phyloP scores from a whole-genome alignment of 306 rosid species.

The Boehmeria nivea region DNA sequence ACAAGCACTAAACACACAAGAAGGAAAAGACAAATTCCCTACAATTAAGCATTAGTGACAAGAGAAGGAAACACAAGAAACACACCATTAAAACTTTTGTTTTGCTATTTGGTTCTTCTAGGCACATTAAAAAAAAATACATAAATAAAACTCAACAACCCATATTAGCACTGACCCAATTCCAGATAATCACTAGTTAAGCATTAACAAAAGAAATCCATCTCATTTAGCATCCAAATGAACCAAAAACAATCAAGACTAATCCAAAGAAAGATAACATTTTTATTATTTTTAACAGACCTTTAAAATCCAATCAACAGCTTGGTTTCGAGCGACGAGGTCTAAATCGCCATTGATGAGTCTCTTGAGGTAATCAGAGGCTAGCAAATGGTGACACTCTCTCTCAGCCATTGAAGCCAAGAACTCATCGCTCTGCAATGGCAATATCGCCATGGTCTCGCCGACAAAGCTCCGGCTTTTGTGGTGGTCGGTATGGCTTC shows the following conservation, averaged over 20 bases:
- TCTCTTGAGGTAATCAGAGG: slow-evolving; percentile 47
- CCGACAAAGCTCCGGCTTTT: slow-evolving; percentile 12
- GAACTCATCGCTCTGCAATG: slow-evolving; percentile 69
- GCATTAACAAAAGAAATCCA: background rate
- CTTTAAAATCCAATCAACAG: slow-evolving; percentile 86
- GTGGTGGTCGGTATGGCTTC: slow-evolving; percentile 13
- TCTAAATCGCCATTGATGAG: slow-evolving; percentile 64
- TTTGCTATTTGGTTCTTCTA: slow-evolving; percentile 6
- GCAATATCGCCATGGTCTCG: slow-evolving; percentile 32
- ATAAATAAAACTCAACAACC: background rate
- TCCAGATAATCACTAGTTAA: slow-evolving; percentile 3
- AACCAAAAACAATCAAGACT: background rate
- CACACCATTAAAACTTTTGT: background rate
- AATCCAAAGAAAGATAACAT: slow-evolving; percentile 18
- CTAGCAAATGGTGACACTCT: slow-evolving; percentile 56
- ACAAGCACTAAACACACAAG: background rate
- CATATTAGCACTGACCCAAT: slow-evolving; percentile 16
- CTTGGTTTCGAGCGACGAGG: slow-evolving; percentile 54
- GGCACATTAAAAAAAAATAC: slow-evolving; percentile 3
- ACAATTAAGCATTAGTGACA: background rate
- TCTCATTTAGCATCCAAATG: background rate
- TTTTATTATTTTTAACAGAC: too few species aligned
- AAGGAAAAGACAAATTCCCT: background rate
- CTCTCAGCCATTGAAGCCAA: slow-evolving; percentile 54
- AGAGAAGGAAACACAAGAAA: background rate